phyloP scores from a whole-genome alignment of 1,139 yeast genomes.

The Yueomyces sp. region DNA sequence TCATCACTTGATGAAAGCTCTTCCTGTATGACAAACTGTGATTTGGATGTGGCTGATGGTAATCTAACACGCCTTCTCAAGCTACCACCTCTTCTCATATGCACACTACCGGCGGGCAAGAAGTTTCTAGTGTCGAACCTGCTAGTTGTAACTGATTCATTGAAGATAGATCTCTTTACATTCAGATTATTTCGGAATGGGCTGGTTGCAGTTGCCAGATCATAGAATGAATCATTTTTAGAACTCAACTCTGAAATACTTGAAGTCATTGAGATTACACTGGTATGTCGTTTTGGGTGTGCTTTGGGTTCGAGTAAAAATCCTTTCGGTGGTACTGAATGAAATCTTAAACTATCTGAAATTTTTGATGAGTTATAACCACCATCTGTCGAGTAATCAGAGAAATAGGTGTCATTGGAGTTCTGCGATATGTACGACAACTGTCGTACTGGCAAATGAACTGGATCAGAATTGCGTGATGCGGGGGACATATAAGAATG shows the following conservation, averaged over 20 bases:
- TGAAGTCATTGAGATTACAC: constrained; percentile 29
- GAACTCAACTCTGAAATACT: constrained; percentile 31
- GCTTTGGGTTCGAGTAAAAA: not conserved
- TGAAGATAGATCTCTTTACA: constrained; percentile 8
- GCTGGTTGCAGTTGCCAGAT: constrained; percentile 23
- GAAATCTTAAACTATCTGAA: constrained; percentile 4
- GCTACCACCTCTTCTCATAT: constrained; percentile 24
- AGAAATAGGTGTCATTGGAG: constrained; percentile 41
- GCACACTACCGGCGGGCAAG: constrained; percentile 33
- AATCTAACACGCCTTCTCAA: constrained; percentile 13
- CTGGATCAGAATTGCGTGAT: not conserved
- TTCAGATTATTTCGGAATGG: constrained; percentile 14
- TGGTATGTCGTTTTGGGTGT: constrained; percentile 23
- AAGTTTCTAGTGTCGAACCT: constrained; percentile 15
- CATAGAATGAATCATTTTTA: constrained; percentile 29
- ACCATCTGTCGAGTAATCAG: constrained; percentile 26
- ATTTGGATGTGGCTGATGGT: constrained; percentile 9
- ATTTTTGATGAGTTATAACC: constrained; percentile 16
- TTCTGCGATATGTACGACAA: constrained; percentile 54
- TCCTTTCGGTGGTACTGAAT: not conserved
- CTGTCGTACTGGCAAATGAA: constrained; percentile 31
- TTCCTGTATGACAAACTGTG: constrained; percentile 21
- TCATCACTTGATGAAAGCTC: constrained; percentile 20
- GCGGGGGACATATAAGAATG: not conserved
- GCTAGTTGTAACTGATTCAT: constrained; percentile 18